Percentiles rank a stretch among this genome's conserved stretches.
Conservation (phyloP, 2,329 filamentous ascomycete genomes). For the Paecilomyces sp. region DNA sequence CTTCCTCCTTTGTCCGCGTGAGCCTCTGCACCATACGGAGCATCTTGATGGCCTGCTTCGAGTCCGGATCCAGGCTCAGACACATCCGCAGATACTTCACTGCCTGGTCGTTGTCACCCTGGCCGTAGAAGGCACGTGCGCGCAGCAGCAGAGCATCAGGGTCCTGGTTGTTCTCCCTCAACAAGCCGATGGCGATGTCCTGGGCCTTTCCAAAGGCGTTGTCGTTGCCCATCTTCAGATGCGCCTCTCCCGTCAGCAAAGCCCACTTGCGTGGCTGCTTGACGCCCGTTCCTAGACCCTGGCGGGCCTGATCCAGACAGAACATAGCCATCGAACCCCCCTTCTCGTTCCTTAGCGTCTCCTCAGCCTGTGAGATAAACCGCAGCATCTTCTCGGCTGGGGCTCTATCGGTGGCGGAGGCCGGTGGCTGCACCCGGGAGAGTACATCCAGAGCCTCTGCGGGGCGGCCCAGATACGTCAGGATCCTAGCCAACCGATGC, state of each 20-base stretch:
- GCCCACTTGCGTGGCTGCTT: conserved; percentile 87
- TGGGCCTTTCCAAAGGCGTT: conserved; percentile 89
- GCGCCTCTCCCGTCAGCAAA: conserved; percentile 83
- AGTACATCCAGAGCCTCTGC: conserved; percentile 81
- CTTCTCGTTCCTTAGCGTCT: conserved; percentile 65
- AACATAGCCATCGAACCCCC: conserved; percentile 87
- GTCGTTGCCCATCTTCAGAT: conserved; percentile 82
- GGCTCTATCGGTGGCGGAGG: conserved; percentile 77
- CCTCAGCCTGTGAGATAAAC: conserved; percentile 72
- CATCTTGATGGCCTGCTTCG: conserved; percentile 79
- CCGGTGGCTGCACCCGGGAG: conserved; percentile 68
- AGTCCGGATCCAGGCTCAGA: conserved; percentile 84
- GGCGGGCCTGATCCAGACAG: conserved; percentile 84
- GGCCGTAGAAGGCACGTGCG: conserved; percentile 78
- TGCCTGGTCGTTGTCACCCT: conserved; percentile 93
- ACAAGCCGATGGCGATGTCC: conserved; percentile 80
- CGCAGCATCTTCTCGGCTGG: conserved; percentile 78
- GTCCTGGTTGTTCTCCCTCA: conserved; percentile 82
- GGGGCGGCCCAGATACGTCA: conserved; percentile 78
- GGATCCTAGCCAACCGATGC: conserved; percentile 79
- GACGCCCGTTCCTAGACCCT: conserved; percentile 66
- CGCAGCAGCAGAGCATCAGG: conserved; percentile 88
- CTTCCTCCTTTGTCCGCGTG: conserved; percentile 87
- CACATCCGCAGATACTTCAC: conserved; percentile 88
- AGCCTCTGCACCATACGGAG: conserved; percentile 86